Percentiles rank a stretch among this genome's conserved stretches.
Evolutionary conservation across 306 rosid genomes (phyloP).

Genomic region (Luffa acutangula): DNA sequence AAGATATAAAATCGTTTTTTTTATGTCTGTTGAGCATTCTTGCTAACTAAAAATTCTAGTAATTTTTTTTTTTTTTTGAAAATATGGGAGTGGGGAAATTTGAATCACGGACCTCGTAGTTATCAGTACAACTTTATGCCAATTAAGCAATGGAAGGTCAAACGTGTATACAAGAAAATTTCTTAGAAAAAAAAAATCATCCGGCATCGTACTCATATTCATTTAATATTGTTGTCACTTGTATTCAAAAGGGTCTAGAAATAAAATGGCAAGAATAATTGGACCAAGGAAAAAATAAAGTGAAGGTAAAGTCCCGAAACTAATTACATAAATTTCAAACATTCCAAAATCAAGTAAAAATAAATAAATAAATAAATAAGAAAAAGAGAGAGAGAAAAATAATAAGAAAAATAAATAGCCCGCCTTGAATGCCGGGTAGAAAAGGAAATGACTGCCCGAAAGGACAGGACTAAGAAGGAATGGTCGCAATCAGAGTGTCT

Average conservation of each 20-base stretch:
- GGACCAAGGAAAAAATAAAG: not conserved
- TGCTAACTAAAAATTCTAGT: no score
- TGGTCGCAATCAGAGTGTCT: constrained; percentile 28
- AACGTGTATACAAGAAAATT: no score
- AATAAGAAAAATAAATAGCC: constrained; percentile 19
- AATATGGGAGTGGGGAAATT: no score
- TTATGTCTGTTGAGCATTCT: no score
- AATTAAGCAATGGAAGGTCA: no score
- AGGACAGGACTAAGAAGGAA: constrained; percentile 20
- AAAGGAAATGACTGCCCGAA: constrained; percentile 37
- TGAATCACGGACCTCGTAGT: no score
- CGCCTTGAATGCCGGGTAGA: constrained; percentile 65
- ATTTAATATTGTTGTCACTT: not conserved
- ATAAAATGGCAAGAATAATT: not conserved
- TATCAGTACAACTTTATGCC: no score
- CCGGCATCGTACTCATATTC: not conserved
- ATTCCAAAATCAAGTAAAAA: not conserved
- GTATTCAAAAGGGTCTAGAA: not conserved
- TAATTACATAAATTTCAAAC: not conserved
- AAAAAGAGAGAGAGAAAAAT: no score
- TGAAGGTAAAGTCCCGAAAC: not conserved
- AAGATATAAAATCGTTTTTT: no score
- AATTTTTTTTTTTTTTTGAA: no score
- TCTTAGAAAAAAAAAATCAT: no score
- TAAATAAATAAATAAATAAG: not conserved